Conservation (phyloP, 768 basidiomycete genomes). For the Kwoniella dejecticola region DNA sequence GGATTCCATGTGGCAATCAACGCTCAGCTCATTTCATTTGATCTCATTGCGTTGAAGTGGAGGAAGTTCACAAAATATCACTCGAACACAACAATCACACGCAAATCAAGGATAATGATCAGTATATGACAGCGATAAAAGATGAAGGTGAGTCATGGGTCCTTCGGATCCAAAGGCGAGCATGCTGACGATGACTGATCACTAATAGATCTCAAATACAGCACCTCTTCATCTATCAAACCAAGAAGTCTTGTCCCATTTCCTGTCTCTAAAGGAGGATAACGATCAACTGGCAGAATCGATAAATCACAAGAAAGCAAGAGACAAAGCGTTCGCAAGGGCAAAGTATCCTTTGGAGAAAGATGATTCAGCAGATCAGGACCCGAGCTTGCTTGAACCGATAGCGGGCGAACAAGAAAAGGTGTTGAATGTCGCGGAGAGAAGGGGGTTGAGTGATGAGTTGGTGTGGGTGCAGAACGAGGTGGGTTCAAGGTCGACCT, state of each 20-base stretch:
- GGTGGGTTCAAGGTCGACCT: too few species aligned
- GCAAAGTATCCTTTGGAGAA: constrained; percentile 28
- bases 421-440: constrained; percentile 64
- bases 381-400: constrained; percentile 15
- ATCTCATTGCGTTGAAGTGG: not conserved
- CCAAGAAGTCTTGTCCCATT: constrained; percentile 76
- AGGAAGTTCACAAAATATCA: constrained; percentile 10
- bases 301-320: constrained; percentile 16
- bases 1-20: constrained; percentile 9
- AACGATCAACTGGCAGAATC: constrained; percentile 28
- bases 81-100: not conserved
- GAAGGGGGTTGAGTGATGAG: constrained; percentile 73
- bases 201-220: constrained; percentile 63
- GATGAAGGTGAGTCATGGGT: constrained; percentile 23
- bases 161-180: too few species aligned
- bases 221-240: constrained; percentile 82
- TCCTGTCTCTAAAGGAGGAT: constrained; percentile 74
- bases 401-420: constrained; percentile 60
- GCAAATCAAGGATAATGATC: not conserved
- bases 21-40: not conserved
- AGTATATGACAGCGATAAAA: constrained; percentile 1
- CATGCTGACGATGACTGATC: too few species aligned
- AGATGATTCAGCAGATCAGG: constrained; percentile 26
- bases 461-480: constrained; percentile 82
- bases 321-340: constrained; percentile 15